Conservation (phyloP, 1,139 yeast genomes). For the Hansenula lynferdii region DNA sequence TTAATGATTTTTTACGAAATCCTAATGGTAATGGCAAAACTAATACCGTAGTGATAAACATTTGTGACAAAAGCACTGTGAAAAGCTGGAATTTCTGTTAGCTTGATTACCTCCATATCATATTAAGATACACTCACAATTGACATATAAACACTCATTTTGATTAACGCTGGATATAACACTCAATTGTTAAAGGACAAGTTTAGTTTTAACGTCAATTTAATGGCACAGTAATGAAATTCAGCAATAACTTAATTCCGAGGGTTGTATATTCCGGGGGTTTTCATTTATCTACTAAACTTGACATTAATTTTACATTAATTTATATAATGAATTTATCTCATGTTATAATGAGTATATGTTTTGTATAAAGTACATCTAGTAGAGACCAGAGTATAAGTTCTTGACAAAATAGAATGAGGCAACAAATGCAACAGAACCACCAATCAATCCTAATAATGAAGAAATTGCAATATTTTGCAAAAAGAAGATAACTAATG, state of each 20-base stretch:
- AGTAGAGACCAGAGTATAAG: constrained; percentile 14
- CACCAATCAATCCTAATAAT: constrained; percentile 18
- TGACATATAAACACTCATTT: constrained; percentile 32
- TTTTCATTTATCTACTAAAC: no score
- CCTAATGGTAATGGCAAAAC: constrained; percentile 60
- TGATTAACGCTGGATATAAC: no score
- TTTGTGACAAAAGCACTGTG: constrained; percentile 41
- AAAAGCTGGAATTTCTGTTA: constrained; percentile 22
- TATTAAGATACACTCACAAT: constrained; percentile 9
- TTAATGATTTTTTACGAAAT: constrained; percentile 43
- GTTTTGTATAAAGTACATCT: no score
- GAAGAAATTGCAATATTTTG: constrained; percentile 18
- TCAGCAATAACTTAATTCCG: no score
- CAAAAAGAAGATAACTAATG: constrained; percentile 14
- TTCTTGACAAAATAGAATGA: constrained; percentile 14
- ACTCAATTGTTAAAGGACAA: no score
- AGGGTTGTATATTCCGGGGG: no score
- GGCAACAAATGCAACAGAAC: constrained; percentile 14
- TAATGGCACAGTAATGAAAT: no score
- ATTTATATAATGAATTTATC: no score
- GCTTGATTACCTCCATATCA: not conserved
- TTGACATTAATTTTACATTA: no score
- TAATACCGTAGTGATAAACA: constrained; percentile 46
- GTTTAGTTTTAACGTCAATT: no score
- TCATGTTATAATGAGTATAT: no score